Conservation (phyloP, 345 rosid genomes). For the Gossypium stocksii region DNA sequence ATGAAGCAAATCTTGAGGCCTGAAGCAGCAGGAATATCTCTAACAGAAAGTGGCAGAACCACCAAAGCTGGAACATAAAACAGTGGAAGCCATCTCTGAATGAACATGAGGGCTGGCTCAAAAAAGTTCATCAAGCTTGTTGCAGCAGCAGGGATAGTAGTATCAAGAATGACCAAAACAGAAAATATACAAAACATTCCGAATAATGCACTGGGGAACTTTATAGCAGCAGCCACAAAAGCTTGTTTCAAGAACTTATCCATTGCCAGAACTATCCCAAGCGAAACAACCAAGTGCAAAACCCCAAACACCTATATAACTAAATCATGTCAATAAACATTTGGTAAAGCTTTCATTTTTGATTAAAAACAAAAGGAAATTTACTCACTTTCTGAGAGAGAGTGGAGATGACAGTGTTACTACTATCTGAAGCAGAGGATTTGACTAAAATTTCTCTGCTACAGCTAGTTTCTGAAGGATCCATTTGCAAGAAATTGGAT, state of each 20-base stretch:
- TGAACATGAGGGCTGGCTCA: slow-evolving; percentile 76
- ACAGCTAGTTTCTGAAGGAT: slow-evolving; percentile 22
- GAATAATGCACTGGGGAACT: slow-evolving; percentile 91
- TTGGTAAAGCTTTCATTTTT: not conserved
- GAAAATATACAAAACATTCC: slow-evolving; percentile 98
- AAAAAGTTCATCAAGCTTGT: slow-evolving; percentile 65
- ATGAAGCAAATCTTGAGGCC: slow-evolving; percentile 86
- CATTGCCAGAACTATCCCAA: slow-evolving; percentile 76
- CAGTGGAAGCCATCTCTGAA: slow-evolving; percentile 95
- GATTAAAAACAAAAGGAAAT: not conserved
- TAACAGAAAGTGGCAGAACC: slow-evolving; percentile 81
- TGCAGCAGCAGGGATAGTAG: slow-evolving; percentile 64
- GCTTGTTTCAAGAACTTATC: slow-evolving; percentile 70
- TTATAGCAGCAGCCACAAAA: slow-evolving; percentile 77
- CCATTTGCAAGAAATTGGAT: slow-evolving; percentile 44
- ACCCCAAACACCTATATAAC: slow-evolving; percentile 49
- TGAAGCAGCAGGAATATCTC: slow-evolving; percentile 88
- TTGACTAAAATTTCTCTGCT: slow-evolving; percentile 28
- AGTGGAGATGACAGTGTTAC: slow-evolving; percentile 42
- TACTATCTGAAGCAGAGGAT: slow-evolving; percentile 38
- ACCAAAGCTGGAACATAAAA: slow-evolving; percentile 92
- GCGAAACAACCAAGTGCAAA: slow-evolving; percentile 66
- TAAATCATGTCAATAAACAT: not conserved
- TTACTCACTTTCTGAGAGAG: slow-evolving; percentile 41
- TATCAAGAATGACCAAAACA: slow-evolving; percentile 59